A percentile compares a stretch with the other conserved stretches of the same genome.
Evolutionary conservation across 1,284 basidiomycete species (phyloP).

Genomic region (Trichosporon inkin): DNA sequence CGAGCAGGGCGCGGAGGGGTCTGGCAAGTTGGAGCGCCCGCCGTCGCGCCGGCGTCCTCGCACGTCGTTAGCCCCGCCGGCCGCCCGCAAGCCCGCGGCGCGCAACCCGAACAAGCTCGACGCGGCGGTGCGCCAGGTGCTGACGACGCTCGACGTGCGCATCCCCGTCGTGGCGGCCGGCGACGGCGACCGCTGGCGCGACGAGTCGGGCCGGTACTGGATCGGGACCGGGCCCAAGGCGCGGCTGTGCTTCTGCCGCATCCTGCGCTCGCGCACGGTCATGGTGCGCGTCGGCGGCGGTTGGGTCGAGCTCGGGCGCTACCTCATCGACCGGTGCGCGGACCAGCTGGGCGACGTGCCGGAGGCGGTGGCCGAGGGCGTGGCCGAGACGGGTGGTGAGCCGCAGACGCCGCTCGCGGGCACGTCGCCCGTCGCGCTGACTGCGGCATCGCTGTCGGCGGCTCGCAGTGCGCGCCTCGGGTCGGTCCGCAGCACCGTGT

Average conservation of each 20-base stretch:
- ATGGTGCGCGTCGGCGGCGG: constrained; percentile 94
- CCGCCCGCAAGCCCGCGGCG: background rate
- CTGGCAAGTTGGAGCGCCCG: background rate
- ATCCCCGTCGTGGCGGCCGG: constrained; percentile 75
- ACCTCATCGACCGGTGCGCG: constrained; percentile 77
- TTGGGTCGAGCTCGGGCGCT: constrained; percentile 87
- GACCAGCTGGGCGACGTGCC: constrained; percentile 57
- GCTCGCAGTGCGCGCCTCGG: background rate
- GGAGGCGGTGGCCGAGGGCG: constrained; percentile 24
- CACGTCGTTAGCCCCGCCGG: background rate
- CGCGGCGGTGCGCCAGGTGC: constrained; percentile 81
- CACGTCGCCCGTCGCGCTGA: constrained; percentile 8
- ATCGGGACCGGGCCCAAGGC: constrained; percentile 78
- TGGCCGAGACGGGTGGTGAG: too few relatives aligned
- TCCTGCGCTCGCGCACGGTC: constrained; percentile 83
- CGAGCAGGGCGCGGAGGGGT: background rate
- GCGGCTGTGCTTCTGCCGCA: constrained; percentile 80
- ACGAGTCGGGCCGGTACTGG: constrained; percentile 91
- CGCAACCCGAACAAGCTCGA: constrained; percentile 77
- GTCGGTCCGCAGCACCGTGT: background rate
- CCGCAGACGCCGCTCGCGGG: background rate
- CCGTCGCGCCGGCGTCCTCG: background rate
- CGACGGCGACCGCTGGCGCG: constrained; percentile 59
- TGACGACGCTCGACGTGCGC: constrained; percentile 75
- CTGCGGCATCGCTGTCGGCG: constrained; percentile 7